Evolutionary conservation across 2,329 filamentous ascomycete genomes (phyloP), one percentile per base, ranked within the genome.

Genomic region (Davidsoniella eucalypti): DNA sequence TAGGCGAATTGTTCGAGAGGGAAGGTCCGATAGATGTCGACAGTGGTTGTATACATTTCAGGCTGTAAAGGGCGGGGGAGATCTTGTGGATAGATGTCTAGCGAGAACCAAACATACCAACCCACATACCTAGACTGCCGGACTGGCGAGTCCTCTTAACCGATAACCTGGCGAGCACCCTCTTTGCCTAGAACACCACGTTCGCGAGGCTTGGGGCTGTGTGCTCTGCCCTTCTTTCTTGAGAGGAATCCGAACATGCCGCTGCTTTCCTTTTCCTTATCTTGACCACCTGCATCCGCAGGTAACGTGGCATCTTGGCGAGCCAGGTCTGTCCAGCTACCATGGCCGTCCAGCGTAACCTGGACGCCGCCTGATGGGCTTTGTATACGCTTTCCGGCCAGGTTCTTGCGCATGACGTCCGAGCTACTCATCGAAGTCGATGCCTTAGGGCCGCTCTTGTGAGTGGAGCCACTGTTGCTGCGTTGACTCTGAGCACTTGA

Each of bases 171-270:
- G 61, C 92, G 75, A 9, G 92, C 88, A 14, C 92, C 92, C 63
- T 96, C 88, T 62, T 96, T 96, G 52, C 92, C 92, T 52, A 98
- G 62, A 6, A 98, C 88, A 52, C 92, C 92, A 50, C 87, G 77
- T 67, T 96, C 88, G 63, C 87, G 90, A 23, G 88, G 88, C 67
- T 94, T 95, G 1, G 92, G 92, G 62, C 87, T 95, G 64, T 87
- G 80, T 50, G 87, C 87, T 55, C 88, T 74, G 25, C 88, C 87
- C 69, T 86, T 94, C 68, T 94, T 94, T 59, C 88, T 75, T 56
- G 77, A 85, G 54, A 96, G 70, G 63, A 98, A 93, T 1, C 87
- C 85, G 56, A 96, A 82, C 73, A 95, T 90, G 48, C 88, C 86
- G 16, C 81, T 79, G n/a, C 79, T 76, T 41, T 76, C 67, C 53